Evolutionary conservation across 2,329 filamentous ascomycete species (phyloP), one percentile per base, ranked within the genome.

Genomic region (Cladorrhinum sp.): DNA sequence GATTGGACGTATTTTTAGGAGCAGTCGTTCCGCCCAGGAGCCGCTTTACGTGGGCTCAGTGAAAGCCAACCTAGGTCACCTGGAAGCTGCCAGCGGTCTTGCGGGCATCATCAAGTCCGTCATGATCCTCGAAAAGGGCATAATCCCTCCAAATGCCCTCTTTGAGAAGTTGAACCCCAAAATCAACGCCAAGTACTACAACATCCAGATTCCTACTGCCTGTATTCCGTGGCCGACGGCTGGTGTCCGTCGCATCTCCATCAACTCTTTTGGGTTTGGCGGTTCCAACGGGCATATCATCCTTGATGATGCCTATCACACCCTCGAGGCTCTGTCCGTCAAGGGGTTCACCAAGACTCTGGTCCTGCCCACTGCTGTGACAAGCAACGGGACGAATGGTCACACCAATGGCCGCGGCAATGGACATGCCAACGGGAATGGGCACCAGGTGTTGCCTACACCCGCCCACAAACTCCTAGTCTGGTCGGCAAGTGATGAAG

Each of bases 51-150:
- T 57, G 10, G 57, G 62, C 42, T 73, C 6, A 7, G 69, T 77
- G 9, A 78, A 78, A 55, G 70, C 75, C 1, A 77, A 76, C 36
- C 20, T 77, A 2, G 75, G 76, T 1, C 76, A 78, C 58, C 62
- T 66, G 0, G 75, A 77, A 59, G 73, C 68, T 3, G 72, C 72
- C 0, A 68, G 70, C 1, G 76, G 74, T 0, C 48, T 75, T 0
- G 67, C 67, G 0, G 64, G 65, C 14, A 39, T 76, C 1, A 70
- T 77, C 55, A 76, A 77, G 62, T 61, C 64, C 1, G 69, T 74
- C 0, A 30, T 76, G 8, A 64, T 70, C 0, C 59, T 77, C 1
- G 71, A 77, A 57, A 64, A 73, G 10, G 62, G 59, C 2, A 67
- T 52, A 0, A 74, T 76, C 3, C 70, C 72, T 0, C 72, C 72